Evolutionary conservation across 371 early-diverging fungal species (phyloP).

Genomic region (Nematocida displodere): DNA sequence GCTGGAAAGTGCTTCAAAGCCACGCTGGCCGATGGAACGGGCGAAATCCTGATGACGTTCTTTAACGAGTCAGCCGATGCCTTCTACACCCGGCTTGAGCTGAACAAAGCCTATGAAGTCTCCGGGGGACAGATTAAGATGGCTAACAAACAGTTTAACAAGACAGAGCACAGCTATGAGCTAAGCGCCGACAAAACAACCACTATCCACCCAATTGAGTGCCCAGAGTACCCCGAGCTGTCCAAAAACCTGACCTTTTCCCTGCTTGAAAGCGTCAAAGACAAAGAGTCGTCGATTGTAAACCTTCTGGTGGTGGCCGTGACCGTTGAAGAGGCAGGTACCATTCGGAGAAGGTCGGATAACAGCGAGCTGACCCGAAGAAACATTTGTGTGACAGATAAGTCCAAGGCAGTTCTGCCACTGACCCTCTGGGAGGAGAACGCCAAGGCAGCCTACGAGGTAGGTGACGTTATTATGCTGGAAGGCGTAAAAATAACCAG

Average conservation of each 20-base stretch:
- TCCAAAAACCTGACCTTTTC: constrained; percentile 66
- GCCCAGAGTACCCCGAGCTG: constrained; percentile 69
- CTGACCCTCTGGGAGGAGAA: constrained; percentile 79
- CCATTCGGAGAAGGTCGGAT: constrained; percentile 70
- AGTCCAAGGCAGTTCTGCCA: constrained; percentile 67
- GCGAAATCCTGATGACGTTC: constrained; percentile 79
- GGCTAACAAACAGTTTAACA: constrained; percentile 77
- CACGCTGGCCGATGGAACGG: constrained; percentile 75
- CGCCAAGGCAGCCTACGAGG: constrained; percentile 70
- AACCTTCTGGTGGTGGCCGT: constrained; percentile 77
- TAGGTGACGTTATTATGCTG: constrained; percentile 71
- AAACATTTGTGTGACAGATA: constrained; percentile 76
- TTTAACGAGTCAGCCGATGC: constrained; percentile 75
- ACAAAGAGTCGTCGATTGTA: constrained; percentile 69
- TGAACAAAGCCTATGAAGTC: constrained; percentile 76
- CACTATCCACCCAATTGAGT: constrained; percentile 66
- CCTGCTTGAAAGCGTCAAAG: constrained; percentile 69
- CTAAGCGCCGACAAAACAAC: constrained; percentile 71
- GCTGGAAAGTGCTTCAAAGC: constrained; percentile 81
- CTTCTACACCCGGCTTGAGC: constrained; percentile 71
- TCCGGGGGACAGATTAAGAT: constrained; percentile 73
- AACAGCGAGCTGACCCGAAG: constrained; percentile 69
- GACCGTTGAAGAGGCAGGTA: constrained; percentile 68
- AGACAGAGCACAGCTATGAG: constrained; percentile 71
- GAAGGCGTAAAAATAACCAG: constrained; percentile 77